A percentile compares a stretch with the other conserved stretches of the same genome.
phyloP scores from a whole-genome alignment of 1,284 basidiomycete genomes.

The Phaffia rhodozyma region DNA sequence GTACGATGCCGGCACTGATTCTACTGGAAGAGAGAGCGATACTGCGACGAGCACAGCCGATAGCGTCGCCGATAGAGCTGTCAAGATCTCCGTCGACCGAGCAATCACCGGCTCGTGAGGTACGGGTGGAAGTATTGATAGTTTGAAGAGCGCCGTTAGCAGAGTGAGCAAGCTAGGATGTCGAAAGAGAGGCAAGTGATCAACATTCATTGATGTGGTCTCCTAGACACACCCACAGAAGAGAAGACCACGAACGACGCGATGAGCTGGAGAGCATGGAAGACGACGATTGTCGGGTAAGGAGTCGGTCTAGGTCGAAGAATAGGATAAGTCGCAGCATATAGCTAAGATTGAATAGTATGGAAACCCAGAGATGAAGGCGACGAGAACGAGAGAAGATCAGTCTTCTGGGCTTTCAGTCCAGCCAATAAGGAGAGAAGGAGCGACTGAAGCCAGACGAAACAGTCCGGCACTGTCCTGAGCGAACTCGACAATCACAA shows the following conservation, averaged over 20 bases:
- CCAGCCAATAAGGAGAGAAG: no score
- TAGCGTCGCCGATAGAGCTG: slow-evolving; percentile 22
- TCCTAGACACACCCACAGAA: not conserved
- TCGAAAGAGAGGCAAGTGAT: not conserved
- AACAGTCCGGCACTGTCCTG: no score
- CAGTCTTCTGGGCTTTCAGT: no score
- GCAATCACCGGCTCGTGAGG: slow-evolving; percentile 4
- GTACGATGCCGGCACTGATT: slow-evolving; percentile 26
- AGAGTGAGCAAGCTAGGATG: not conserved
- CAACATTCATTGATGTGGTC: no score
- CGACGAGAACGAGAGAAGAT: no score
- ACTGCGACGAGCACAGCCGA: slow-evolving; percentile 18
- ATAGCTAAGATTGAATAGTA: not conserved
- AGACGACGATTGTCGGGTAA: slow-evolving; percentile 1
- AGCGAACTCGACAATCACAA: no score
- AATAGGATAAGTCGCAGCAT: not conserved
- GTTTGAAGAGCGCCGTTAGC: slow-evolving; percentile 1
- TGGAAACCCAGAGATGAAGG: not conserved
- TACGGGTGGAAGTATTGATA: slow-evolving; percentile 8
- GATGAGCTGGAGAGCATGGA: slow-evolving; percentile 1
- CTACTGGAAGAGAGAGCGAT: slow-evolving; percentile 22
- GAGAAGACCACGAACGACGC: not conserved
- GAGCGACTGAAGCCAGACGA: no score
- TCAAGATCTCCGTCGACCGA: slow-evolving; percentile 20
- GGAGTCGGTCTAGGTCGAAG: not conserved